These are phyloP conservation scores for Sabuloglossum arenarium DNA, from an alignment of 495 filamentous ascomycete species.

Conservation along the genomic window DNA sequence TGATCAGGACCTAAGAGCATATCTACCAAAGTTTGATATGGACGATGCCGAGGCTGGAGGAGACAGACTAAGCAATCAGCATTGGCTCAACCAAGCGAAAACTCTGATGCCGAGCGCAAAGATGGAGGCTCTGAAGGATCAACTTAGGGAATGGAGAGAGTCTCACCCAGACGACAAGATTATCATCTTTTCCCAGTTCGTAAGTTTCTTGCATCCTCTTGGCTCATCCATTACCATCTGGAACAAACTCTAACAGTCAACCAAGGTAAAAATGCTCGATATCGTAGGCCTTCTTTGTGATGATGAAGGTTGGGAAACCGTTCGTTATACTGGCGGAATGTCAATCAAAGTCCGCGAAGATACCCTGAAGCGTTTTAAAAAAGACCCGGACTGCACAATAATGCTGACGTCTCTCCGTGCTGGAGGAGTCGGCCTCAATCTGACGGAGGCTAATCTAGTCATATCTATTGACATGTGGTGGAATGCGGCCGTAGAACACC, in stretches of 20 bases:
- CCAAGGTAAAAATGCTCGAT: slow-evolving; percentile 11
- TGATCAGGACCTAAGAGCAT: neutral
- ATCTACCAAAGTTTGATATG: neutral
- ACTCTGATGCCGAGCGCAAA: slow-evolving; percentile 15
- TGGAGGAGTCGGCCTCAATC: slow-evolving; percentile 73
- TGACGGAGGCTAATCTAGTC: slow-evolving; percentile 74
- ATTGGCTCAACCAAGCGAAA: neutral
- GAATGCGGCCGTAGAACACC: slow-evolving; percentile 86
- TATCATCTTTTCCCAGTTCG: slow-evolving; percentile 21
- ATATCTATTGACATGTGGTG: slow-evolving; percentile 78
- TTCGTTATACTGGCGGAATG: slow-evolving; percentile 36
- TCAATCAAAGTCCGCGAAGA: slow-evolving; percentile 33
- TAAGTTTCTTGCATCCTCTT: too few relatives aligned
- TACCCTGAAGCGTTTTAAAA: slow-evolving; percentile 31
- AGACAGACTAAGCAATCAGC: neutral
- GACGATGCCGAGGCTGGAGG: neutral
- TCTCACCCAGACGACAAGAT: slow-evolving; percentile 17
- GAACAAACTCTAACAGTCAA: too few relatives aligned
- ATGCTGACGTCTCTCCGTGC: slow-evolving; percentile 69
- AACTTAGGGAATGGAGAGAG: slow-evolving; percentile 16
- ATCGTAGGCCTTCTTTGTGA: neutral
- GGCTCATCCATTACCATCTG: too few relatives aligned
- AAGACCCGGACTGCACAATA: slow-evolving; percentile 57
- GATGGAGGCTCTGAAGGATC: slow-evolving; percentile 16
- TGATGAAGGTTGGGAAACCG: slow-evolving; percentile 2